phyloP scores from a whole-genome alignment of 2,329 filamentous ascomycete species.

The Annulohypoxylon truncatum region DNA sequence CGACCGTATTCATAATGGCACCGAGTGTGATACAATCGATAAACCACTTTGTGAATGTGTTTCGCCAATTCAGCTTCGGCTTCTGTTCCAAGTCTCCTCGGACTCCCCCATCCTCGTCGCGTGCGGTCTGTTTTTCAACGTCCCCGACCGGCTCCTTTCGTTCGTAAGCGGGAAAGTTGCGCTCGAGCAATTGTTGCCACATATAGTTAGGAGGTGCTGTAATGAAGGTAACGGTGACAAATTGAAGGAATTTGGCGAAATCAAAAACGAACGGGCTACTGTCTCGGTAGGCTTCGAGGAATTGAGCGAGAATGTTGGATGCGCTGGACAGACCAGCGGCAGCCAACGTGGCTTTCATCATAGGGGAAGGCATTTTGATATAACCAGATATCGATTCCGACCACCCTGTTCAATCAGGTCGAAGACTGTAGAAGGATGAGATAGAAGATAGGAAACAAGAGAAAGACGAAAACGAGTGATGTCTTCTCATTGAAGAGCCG shows the following conservation, averaged over 20 bases:
- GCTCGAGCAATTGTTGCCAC: constrained; percentile 68
- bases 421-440: constrained; percentile 25
- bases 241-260: constrained; percentile 61
- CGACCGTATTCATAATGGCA: constrained; percentile 59
- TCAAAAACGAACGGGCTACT: constrained; percentile 59
- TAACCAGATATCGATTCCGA: constrained; percentile 14
- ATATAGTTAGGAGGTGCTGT: constrained; percentile 67
- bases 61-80: constrained; percentile 55
- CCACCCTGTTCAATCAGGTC: constrained; percentile 32
- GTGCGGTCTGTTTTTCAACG: constrained; percentile 46
- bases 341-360: constrained; percentile 65
- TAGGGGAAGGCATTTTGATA: constrained; percentile 59
- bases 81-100: constrained; percentile 36
- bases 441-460: constrained; percentile 13
- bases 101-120: constrained; percentile 31
- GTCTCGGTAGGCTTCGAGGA: constrained; percentile 61
- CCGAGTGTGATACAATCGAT: constrained; percentile 62
- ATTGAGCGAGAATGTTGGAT: constrained; percentile 67
- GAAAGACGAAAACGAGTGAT: constrained; percentile 20
- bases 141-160: constrained; percentile 34
- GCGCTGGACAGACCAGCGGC: constrained; percentile 62
- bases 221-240: constrained; percentile 64
- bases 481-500: constrained; percentile 32
- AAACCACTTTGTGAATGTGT: constrained; percentile 62
- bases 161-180: constrained; percentile 61